Evolutionary conservation across 352 stramenopile genomes (phyloP).

Genomic region (Pythium phragmiticola): DNA sequence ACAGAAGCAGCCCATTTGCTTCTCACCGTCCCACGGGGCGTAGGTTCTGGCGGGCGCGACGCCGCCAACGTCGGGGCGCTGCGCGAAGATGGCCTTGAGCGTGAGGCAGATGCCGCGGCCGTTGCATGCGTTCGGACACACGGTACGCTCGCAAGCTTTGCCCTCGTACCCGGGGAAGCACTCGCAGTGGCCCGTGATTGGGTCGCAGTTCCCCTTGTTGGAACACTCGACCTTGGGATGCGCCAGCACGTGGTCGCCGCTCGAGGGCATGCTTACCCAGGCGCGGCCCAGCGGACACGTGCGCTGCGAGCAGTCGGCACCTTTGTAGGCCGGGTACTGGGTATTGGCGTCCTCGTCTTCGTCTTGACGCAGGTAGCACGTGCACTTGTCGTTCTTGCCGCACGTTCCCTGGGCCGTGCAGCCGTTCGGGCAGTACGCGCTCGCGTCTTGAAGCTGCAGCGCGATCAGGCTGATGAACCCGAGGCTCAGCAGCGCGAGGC

Average conservation of each 20-base stretch:
- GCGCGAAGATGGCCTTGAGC: conserved; percentile 76
- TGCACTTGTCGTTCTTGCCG: conserved; percentile 90
- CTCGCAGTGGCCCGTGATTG: conserved; percentile 85
- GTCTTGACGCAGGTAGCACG: conserved; percentile 86
- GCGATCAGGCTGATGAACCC: conserved; percentile 34
- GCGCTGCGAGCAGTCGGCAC: conserved; percentile 74
- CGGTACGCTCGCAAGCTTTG: conserved; percentile 89
- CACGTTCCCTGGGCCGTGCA: conserved; percentile 87
- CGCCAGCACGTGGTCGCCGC: conserved; percentile 49
- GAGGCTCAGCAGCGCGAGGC: conserved; percentile 40
- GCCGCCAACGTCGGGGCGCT: conserved; percentile 13
- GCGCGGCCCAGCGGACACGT: conserved; percentile 73
- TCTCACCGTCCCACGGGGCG: conserved; percentile 88
- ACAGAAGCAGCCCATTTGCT: conserved; percentile 94
- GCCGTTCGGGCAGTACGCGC: conserved; percentile 78
- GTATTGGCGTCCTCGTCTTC: conserved; percentile 26
- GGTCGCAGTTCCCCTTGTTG: conserved; percentile 92
- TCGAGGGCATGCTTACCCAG: conserved; percentile 59
- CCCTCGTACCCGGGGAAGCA: conserved; percentile 90
- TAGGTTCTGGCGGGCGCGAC: conserved; percentile 32
- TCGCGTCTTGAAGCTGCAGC: conserved; percentile 28
- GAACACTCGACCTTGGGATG: conserved; percentile 92
- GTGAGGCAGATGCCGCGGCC: conserved; percentile 92
- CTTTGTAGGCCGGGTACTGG: conserved; percentile 60
- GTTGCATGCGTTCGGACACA: conserved; percentile 96